Base-by-base conservation (phyloP, 768 basidiomycete genomes). In the Boletus patriciae region DNA sequence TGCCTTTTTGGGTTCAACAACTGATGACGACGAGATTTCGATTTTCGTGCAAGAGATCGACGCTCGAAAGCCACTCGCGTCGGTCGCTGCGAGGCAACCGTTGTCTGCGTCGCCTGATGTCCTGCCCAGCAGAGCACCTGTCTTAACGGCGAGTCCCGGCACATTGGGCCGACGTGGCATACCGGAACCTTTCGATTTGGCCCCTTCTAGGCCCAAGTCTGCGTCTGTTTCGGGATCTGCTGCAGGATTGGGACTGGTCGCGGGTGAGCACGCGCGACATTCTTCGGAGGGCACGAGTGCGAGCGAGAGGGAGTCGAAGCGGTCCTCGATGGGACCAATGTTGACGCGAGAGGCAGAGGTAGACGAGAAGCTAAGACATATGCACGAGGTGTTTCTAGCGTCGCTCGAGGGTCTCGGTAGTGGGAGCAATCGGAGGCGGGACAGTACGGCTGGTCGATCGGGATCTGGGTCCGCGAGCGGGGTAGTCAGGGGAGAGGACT, bases 1-100 rank as follows among this genome's bases (percentile, higher is more conserved):
- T 9, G 79, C 79, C 6, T 81, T 76, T 65, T 68, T 84, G 53
- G 77, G 77, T 50, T 71, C 74, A 2, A 73, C 75, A 44, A 81
- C 82, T 7, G 87, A 91, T 59, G 87, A 91, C 62, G 88, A 90
- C 61, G 90, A 90, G 49, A 83, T 92, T 29, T 89, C 88, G 6
- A 76, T 80, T 13, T 92, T 91, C 62, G 86, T 92, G 41, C 85
- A 87, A 64, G 86, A 90, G 46, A 89, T 90, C 48, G 89, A 89
- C 62, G 74, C 81, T 25, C 78, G 87, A 25, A 85, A 84, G 64
- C 88, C 89, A 4, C 74, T 92, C 9, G 62, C 64, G 36, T 65
- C 55, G 7, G 62, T 46, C n/a, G 54, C 52, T 25, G 61, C 64
- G 25, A 57, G 66, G 34, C 62, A 54, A 34, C 56, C 64, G 8